These are phyloP conservation scores for Metarhizium sp. DNA, from an alignment of 2,329 filamentous ascomycete species.

Conservation along the genomic window DNA sequence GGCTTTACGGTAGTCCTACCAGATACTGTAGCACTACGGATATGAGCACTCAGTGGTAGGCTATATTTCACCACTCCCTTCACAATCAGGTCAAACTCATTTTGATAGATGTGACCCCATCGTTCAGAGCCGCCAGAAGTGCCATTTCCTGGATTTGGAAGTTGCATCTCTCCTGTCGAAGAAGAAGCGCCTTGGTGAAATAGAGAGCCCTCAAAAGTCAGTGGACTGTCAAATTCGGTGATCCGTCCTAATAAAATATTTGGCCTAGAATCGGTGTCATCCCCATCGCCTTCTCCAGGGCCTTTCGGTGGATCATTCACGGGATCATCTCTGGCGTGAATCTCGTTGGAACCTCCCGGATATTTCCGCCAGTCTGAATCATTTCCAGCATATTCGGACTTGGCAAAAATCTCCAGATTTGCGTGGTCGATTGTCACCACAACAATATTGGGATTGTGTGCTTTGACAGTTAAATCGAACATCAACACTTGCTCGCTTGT, in stretches of 20 bases:
- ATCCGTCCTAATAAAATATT: constrained; percentile 92
- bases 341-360: constrained; percentile 16
- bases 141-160: constrained; percentile 76
- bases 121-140: constrained; percentile 77
- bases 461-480: constrained; percentile 80
- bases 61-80: constrained; percentile 83
- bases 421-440: constrained; percentile 77
- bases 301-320: constrained; percentile 29
- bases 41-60: constrained; percentile 50
- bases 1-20: constrained; percentile 52
- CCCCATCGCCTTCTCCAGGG: constrained; percentile 38
- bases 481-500: constrained; percentile 93
- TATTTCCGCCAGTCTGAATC: constrained; percentile 51
- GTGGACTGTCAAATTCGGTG: constrained; percentile 73
- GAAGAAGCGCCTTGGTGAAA: constrained; percentile 63
- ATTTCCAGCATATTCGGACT: constrained; percentile 77
- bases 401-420: constrained; percentile 89
- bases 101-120: constrained; percentile 84
- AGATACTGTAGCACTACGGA: constrained; percentile 50
- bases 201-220: constrained; percentile 84
- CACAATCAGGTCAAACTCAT: constrained; percentile 89
- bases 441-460: constrained; percentile 88
- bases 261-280: constrained; percentile 50
- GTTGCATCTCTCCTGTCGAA: constrained; percentile 74
- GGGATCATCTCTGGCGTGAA: constrained; percentile 22